Base-by-base conservation (phyloP, 2,329 filamentous ascomycete species). In the Colletotrichum simmondsii region DNA sequence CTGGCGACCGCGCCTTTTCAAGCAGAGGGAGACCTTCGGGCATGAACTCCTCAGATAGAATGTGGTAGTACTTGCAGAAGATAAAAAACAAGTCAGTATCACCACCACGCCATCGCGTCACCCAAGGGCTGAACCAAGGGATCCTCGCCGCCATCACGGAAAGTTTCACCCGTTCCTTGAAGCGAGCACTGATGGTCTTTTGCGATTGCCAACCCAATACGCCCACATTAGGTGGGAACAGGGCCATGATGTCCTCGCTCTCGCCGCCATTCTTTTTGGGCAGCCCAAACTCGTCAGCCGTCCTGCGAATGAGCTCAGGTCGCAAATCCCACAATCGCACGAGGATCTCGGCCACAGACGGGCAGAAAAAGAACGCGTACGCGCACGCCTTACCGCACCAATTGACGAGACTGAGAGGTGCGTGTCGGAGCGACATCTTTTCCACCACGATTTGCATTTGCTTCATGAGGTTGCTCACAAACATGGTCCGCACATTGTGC, bases 61-160 rank as follows among this genome's bases (percentile, higher is more conserved):
- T 88, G 80, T 96, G 93, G 77, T 93, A 97, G 80, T 97, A 92
- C 82, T 97, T 98, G 83, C 92, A 91, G 78, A 98, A 98, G 57
- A 97, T 93, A 83, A 96, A 98, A 80, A 98, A 94, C 42, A 98
- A 86, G 78, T 98, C 95, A 4, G 93, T 97, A 77, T 98, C 95
- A 2, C 92, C 91, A 16, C 95, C 95, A 74, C 91, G 92, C 95
- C 95, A 98, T 73, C 95, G 91, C 52, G 93, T 90, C 8, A 94
- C 86, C 95, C 95, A 98, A 1, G 92, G 91, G 1, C 94, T 94
- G 77, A 93, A 91, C 95, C 95, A 98, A 56, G 92, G 87, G n/a
- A 97, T 92, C 75, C 92, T 91, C 35, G 91, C 88, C 5, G 93
- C 90, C 35, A 92, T 89, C 52, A 95, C 80, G 1, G 94, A 92